phyloP scores from a whole-genome alignment of 192 early-diverging fungal species.

The Rhizophagus sp. region DNA sequence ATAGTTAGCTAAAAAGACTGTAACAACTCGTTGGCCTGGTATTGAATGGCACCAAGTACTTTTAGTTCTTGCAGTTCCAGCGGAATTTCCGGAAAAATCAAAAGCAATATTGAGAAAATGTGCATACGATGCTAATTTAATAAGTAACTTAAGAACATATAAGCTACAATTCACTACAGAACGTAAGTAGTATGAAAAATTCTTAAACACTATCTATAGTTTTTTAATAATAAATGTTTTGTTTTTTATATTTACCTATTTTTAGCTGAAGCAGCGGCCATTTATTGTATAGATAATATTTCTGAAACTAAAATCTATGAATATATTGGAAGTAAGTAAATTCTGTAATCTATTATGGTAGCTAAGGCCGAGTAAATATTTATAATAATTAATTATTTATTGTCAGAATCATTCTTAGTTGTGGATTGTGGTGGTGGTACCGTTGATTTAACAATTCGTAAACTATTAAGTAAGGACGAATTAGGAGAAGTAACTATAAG shows the following conservation, averaged over 20 bases:
- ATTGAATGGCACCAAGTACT: conserved; percentile 2
- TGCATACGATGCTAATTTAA: conserved; percentile 52
- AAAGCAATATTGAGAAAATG: conserved; percentile 56
- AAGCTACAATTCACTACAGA: too few species aligned
- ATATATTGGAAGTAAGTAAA: not conserved
- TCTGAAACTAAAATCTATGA: not conserved
- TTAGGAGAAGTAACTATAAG: conserved; percentile 1
- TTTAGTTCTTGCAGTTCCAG: conserved; percentile 46
- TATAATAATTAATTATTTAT: not conserved
- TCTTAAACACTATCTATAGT: not conserved
- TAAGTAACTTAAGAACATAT: too few species aligned
- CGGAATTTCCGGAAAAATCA: conserved; percentile 54
- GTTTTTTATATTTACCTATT: too few species aligned
- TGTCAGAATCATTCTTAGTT: conserved; percentile 9
- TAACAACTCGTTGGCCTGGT: not conserved
- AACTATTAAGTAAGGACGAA: not conserved
- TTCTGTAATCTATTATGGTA: too few species aligned
- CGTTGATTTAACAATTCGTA: conserved; percentile 34
- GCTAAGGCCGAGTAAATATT: too few species aligned
- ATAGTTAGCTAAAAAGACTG: not conserved
- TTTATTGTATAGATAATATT: not conserved
- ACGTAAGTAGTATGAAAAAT: not conserved
- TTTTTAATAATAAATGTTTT: too few species aligned
- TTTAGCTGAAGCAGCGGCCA: conserved; percentile 28
- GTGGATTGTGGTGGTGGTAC: conserved; percentile 33